Conservation (phyloP, 495 filamentous ascomycete species). For the Jackrogersella minutella region DNA sequence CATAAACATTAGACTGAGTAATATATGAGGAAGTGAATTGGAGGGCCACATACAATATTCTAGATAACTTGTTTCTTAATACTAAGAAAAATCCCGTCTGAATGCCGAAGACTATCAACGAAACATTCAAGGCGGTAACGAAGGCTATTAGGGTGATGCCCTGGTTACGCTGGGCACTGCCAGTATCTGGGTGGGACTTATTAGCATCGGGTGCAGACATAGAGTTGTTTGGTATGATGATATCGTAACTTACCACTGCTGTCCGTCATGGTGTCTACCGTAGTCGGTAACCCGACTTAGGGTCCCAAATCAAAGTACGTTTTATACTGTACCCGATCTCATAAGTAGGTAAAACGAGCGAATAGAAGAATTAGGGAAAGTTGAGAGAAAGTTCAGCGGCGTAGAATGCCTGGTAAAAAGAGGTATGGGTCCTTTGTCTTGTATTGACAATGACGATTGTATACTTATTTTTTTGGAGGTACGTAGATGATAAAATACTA, state of each 20-base stretch:
- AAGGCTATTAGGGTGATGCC: conserved; percentile 72
- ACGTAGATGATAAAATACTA: conserved; percentile 16
- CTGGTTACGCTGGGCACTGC: conserved; percentile 51
- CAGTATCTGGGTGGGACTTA: conserved; percentile 21
- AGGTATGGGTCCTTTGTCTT: background rate
- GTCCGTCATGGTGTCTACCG: conserved; percentile 30
- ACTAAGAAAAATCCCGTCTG: conserved; percentile 80
- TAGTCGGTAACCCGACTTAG: conserved; percentile 18
- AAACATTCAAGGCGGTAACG: conserved; percentile 75
- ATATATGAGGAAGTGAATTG: background rate
- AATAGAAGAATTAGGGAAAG: background rate
- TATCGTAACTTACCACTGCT: conserved; percentile 32
- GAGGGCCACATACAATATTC: conserved; percentile 72
- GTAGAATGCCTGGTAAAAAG: background rate
- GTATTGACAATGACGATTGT: conserved; percentile 10
- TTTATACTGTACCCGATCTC: conserved; percentile 10
- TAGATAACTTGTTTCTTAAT: conserved; percentile 76
- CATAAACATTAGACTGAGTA: conserved; percentile 29
- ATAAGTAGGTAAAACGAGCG: conserved; percentile 1
- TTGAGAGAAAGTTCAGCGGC: background rate
- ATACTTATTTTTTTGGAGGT: conserved; percentile 1
- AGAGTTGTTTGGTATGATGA: background rate
- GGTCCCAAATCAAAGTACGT: conserved; percentile 9
- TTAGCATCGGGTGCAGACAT: conserved; percentile 15
- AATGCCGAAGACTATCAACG: conserved; percentile 77